Conservation (phyloP, 1,284 basidiomycete species). For the Rhodofomes roseus region DNA sequence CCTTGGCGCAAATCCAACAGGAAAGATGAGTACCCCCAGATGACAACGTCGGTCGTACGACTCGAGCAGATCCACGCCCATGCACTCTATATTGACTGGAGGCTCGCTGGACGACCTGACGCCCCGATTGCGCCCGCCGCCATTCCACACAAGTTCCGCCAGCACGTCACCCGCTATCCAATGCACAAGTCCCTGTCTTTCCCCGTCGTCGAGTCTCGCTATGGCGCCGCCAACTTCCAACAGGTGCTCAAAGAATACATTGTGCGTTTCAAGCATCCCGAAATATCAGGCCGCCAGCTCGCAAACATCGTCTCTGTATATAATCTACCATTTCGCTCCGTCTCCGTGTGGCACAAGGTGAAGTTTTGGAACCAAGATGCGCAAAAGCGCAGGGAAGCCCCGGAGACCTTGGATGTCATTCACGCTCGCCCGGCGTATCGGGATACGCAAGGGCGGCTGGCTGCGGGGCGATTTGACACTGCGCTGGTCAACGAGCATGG, state of each 20-base stretch:
- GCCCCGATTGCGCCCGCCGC: neutral
- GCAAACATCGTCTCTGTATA: neutral
- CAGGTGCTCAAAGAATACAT: constrained; percentile 26
- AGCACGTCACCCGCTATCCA: constrained; percentile 21
- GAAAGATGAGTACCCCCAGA: constrained; percentile 29
- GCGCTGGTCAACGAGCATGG: constrained; percentile 11
- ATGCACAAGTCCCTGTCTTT: constrained; percentile 10
- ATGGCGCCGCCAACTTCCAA: constrained; percentile 24
- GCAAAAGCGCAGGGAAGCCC: neutral
- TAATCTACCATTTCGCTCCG: constrained; percentile 2
- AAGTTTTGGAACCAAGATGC: constrained; percentile 9
- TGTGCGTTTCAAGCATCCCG: constrained; percentile 7
- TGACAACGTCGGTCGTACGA: constrained; percentile 18
- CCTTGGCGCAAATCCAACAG: constrained; percentile 29
- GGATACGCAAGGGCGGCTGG: neutral
- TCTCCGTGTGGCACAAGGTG: constrained; percentile 12
- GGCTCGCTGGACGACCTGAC: neutral
- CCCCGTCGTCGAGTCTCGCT: constrained; percentile 12
- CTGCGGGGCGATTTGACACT: constrained; percentile 17
- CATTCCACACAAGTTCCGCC: constrained; percentile 1
- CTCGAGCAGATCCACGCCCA: constrained; percentile 7
- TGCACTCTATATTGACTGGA: constrained; percentile 21
- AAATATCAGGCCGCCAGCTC: neutral
- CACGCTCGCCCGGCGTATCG: constrained; percentile 9
- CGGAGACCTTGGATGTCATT: constrained; percentile 3